phyloP scores from a whole-genome alignment of 352 stramenopile species.

The Peronospora belbahrii region DNA sequence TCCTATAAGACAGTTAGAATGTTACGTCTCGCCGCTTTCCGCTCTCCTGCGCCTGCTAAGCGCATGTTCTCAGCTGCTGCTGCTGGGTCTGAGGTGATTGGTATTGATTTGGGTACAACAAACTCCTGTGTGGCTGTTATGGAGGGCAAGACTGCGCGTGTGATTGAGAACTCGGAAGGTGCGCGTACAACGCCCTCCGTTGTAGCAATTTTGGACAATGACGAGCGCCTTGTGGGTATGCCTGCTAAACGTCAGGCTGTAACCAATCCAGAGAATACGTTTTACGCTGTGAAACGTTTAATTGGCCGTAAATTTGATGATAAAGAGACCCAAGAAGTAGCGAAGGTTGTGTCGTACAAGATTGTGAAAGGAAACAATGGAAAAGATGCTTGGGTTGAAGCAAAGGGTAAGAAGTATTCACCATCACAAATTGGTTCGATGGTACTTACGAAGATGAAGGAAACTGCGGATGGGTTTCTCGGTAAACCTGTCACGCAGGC shows the following conservation, averaged over 20 bases:
- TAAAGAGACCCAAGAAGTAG: slow-evolving; percentile 91
- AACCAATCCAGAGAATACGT: slow-evolving; percentile 96
- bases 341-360: slow-evolving; percentile 94
- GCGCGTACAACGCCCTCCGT: slow-evolving; percentile 94
- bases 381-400: slow-evolving; percentile 92
- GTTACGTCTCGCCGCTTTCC: slow-evolving; percentile 17
- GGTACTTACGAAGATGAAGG: slow-evolving; percentile 97
- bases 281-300: slow-evolving; percentile 97
- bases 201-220: slow-evolving; percentile 92
- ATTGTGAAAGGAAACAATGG: slow-evolving; percentile 92
- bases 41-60: slow-evolving; percentile 20
- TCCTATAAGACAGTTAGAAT: slow-evolving; percentile 6
- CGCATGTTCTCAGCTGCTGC: slow-evolving; percentile 48
- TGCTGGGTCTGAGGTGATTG: slow-evolving; percentile 69
- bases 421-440: slow-evolving; percentile 95
- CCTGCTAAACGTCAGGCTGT: slow-evolving; percentile 94
- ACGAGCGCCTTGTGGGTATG: slow-evolving; percentile 91
- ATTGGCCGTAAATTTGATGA: slow-evolving; percentile 93
- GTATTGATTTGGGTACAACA: slow-evolving; percentile 98
- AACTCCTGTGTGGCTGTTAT: slow-evolving; percentile 89
- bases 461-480: slow-evolving; percentile 67
- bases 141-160: slow-evolving; percentile 82
- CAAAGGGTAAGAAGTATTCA: slow-evolving; percentile 90
- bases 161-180: slow-evolving; percentile 98
- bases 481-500: slow-evolving; percentile 54